Conservation (phyloP, 225 moss, liverwort and hornwort species). For the Rhytidiadelphus loreus region DNA sequence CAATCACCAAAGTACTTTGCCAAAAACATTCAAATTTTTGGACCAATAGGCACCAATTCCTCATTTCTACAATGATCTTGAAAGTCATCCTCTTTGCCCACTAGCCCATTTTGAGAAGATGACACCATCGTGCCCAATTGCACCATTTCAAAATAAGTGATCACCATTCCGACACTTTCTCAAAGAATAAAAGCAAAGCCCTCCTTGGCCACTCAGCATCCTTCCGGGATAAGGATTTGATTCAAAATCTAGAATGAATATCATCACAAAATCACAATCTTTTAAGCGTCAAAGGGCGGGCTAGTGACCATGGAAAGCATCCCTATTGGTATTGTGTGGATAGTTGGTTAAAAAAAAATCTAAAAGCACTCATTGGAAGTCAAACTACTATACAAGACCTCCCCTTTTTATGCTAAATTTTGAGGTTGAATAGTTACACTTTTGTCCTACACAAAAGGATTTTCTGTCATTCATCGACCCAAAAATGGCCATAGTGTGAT, state of each 20-base stretch:
- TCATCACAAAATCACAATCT: background rate
- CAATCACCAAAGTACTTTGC: rapidly evolving
- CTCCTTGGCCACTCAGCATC: background rate
- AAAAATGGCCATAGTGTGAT: too few relatives aligned
- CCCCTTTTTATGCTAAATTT: too few relatives aligned
- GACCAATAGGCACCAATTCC: background rate
- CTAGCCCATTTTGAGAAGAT: background rate
- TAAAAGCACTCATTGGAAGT: too few relatives aligned
- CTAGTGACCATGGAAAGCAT: too few relatives aligned
- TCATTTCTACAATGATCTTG: background rate
- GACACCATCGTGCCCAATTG: rapidly evolving
- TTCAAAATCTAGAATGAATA: background rate
- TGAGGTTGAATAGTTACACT: too few relatives aligned
- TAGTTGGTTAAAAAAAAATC: too few relatives aligned
- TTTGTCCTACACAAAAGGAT: too few relatives aligned
- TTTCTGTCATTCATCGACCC: too few relatives aligned
- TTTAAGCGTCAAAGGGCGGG: too few relatives aligned
- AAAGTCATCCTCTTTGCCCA: background rate
- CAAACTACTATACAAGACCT: too few relatives aligned
- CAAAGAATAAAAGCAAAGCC: background rate
- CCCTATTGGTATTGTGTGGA: too few relatives aligned
- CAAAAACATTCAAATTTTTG: background rate
- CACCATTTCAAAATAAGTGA: too few relatives aligned
- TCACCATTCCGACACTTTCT: background rate
- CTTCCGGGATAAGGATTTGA: background rate